Percentiles rank a stretch among this genome's conserved stretches.
Conservation (phyloP, 176 grass and related monocot genomes). For the Hordeum vulgare region DNA sequence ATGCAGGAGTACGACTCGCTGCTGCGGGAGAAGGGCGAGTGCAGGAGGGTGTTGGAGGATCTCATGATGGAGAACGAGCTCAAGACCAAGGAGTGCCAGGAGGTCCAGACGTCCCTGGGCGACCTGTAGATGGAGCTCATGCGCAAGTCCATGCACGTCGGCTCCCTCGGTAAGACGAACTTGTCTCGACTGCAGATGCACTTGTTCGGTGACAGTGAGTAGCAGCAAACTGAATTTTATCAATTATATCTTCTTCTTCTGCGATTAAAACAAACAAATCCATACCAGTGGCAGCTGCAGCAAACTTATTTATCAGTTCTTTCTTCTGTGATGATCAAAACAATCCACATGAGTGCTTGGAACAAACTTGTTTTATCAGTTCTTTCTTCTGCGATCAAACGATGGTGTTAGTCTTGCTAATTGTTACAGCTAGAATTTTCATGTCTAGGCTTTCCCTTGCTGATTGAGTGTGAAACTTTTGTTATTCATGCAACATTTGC, state of each 20-base stretch:
- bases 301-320: not conserved
- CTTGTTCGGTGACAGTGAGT: not conserved
- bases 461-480: not conserved
- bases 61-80: conserved; percentile 60
- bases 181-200: not conserved
- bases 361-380: too few species aligned
- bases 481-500: conserved; percentile 63
- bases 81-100: conserved; percentile 55
- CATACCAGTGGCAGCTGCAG: not conserved
- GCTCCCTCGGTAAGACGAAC: conserved; percentile 62
- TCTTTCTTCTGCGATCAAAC: not conserved
- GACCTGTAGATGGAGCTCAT: conserved; percentile 84
- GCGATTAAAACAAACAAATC: not conserved
- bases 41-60: conserved; percentile 44
- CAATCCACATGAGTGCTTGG: not conserved
- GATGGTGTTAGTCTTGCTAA: not conserved
- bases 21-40: conserved; percentile 52
- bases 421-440: not conserved
- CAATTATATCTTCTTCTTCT: not conserved
- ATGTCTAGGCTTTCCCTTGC: not conserved
- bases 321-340: not conserved
- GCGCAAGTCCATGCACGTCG: conserved; percentile 96
- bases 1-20: conserved; percentile 36
- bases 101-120: conserved; percentile 46
- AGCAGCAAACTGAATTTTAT: not conserved